A percentile compares a stretch with the other conserved stretches of the same genome.
These are phyloP conservation scores for Acacia confusa DNA, from an alignment of 306 rosid genomes.

Conservation along the genomic window DNA sequence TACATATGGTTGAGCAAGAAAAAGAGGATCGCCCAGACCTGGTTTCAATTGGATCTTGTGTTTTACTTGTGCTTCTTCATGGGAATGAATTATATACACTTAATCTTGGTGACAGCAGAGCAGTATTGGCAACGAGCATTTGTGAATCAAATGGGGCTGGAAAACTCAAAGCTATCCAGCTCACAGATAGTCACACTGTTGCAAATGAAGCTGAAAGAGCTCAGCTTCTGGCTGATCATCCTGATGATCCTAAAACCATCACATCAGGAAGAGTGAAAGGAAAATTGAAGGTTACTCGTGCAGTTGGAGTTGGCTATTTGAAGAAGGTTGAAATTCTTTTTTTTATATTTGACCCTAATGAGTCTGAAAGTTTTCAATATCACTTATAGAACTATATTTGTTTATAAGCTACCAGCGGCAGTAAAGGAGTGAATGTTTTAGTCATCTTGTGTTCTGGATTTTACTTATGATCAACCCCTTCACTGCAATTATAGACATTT, in stretches of 20 bases:
- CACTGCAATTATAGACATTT: background rate
- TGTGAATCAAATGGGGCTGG: conserved; percentile 35
- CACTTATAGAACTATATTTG: background rate
- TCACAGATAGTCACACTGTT: conserved; percentile 85
- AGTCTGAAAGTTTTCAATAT: background rate
- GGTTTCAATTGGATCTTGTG: conserved; percentile 95
- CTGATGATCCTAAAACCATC: conserved; percentile 73
- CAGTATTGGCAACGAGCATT: conserved; percentile 71
- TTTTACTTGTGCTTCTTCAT: conserved; percentile 80
- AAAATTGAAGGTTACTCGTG: conserved; percentile 92
- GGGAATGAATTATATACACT: conserved; percentile 87
- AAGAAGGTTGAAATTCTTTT: conserved; percentile 64
- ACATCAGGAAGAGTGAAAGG: conserved; percentile 88
- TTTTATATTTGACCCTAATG: background rate
- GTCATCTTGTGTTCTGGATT: background rate
- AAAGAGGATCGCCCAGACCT: conserved; percentile 95
- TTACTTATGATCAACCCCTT: background rate
- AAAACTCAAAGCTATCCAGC: conserved; percentile 73
- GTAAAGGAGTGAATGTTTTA: background rate
- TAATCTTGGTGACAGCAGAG: conserved; percentile 92
- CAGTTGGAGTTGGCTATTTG: conserved; percentile 97
- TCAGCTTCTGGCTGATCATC: conserved; percentile 66
- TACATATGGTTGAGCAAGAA: conserved; percentile 97
- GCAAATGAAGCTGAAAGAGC: conserved; percentile 74
- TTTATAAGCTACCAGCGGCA: background rate